Conservation (phyloP, 148 eudicot species). For the Rhododendron simsii region DNA sequence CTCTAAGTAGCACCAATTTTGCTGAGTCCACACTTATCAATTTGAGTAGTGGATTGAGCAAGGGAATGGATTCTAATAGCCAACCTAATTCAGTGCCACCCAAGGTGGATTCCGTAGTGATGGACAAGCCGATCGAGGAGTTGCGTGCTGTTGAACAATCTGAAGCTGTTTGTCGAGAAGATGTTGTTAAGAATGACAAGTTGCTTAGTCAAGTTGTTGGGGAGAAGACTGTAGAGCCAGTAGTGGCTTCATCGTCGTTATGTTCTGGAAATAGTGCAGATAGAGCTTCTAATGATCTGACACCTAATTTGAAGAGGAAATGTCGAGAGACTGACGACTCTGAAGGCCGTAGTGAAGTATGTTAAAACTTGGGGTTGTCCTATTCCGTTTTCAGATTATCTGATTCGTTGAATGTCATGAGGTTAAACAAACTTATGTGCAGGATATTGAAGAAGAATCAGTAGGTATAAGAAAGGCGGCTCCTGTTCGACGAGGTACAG, state of each 20-base stretch:
- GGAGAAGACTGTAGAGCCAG: conserved; percentile 48
- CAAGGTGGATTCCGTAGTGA: conserved; percentile 22
- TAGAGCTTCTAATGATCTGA: conserved; percentile 56
- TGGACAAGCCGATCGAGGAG: conserved; percentile 29
- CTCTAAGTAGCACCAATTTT: conserved; percentile 23
- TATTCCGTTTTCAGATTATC: not conserved
- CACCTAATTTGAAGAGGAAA: conserved; percentile 57
- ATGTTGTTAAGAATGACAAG: conserved; percentile 6
- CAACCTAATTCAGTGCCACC: conserved; percentile 20
- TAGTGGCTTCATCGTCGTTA: conserved; percentile 74
- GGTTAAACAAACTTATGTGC: conserved; percentile 14
- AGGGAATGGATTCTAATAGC: conserved; percentile 26
- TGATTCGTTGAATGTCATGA: not conserved
- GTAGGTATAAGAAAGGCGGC: conserved; percentile 50
- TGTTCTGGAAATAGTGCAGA: conserved; percentile 89
- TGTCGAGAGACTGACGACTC: conserved; percentile 65
- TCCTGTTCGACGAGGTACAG: conserved; percentile 42
- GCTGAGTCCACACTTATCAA: conserved; percentile 22
- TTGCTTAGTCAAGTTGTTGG: conserved; percentile 6
- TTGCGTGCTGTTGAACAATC: conserved; percentile 18
- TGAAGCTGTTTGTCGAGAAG: conserved; percentile 19
- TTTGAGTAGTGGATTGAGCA: conserved; percentile 22
- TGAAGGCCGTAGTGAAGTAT: conserved; percentile 78
- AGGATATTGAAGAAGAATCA: conserved; percentile 93
- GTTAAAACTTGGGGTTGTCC: conserved; percentile 1